These are phyloP conservation scores for Corynascus novoguineensis DNA, from an alignment of 495 filamentous ascomycete species.

Conservation along the genomic window DNA sequence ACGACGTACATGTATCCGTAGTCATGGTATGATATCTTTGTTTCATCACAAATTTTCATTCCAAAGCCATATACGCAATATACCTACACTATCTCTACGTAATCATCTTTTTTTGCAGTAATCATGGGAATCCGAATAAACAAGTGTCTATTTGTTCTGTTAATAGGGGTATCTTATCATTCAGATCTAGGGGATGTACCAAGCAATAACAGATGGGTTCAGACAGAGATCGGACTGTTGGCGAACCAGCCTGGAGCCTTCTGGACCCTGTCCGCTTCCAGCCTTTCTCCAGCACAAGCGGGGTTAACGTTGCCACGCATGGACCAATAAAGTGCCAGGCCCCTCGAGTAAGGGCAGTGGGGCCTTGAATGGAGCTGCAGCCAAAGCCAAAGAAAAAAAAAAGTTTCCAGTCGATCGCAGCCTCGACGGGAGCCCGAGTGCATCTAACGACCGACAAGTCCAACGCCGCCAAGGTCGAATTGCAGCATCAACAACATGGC, in stretches of 20 bases:
- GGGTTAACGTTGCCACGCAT: background rate
- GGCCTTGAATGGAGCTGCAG: background rate
- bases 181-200: background rate
- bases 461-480: conserved; percentile 1
- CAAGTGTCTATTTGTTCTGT: too few relatives aligned
- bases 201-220: background rate
- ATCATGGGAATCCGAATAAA: too few relatives aligned
- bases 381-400: conserved; percentile 9
- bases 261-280: background rate
- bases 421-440: background rate
- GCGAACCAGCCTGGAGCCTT: background rate
- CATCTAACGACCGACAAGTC: background rate
- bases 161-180: too few relatives aligned
- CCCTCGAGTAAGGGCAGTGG: background rate
- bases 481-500: conserved; percentile 63
- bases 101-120: too few relatives aligned
- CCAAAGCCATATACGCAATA: too few relatives aligned
- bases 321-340: background rate
- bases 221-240: too few relatives aligned
- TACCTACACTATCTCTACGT: too few relatives aligned
- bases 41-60: too few relatives aligned
- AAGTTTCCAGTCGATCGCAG: conserved; percentile 10
- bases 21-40: too few relatives aligned
- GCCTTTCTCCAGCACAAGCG: background rate
- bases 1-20: too few relatives aligned